Evolutionary conservation across 176 grass and related monocot genomes (phyloP), one percentile per base, ranked within the genome.

Genomic region (Phoenix roebelenii): DNA sequence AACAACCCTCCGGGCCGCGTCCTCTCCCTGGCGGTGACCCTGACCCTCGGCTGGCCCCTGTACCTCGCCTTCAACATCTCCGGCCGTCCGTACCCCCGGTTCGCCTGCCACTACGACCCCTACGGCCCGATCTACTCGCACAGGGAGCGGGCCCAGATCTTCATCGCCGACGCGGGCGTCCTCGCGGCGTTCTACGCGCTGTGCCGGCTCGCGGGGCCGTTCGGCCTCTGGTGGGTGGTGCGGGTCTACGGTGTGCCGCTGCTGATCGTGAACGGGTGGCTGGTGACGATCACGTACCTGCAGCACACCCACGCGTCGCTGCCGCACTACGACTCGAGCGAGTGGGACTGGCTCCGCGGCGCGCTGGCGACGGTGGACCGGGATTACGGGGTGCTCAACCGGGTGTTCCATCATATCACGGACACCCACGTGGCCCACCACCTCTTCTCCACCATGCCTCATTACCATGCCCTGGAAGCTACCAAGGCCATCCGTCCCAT

Each of bases 31-130:
- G 22, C 23, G 12, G 6, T 52, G 22, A 65, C 63, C 22, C 23
- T 65, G 15, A 52, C 48, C 16, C 49, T 67, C 16, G 65, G 65
- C 17, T 67, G 65, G 65, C 52, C 65, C 4, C 6, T 68, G 0
- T 68, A 68, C 65, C 65, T 68, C 51, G 65, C 65, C 18, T 68
- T 68, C 65, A 68, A 68, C 65, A 18, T 48, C 52, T 68, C 65
- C 25, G 65, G 65, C 26, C 65, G 65, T 7, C 0, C 51, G 16
- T 67, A 67, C 24, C 65, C 65, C 25, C 65, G 65, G 25, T 67
- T 67, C 65, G 65, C 65, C 18, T 67, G 25, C 65, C 65, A 67
- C 25, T 67, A 15, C 24, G 65, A 68, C 28, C 65, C 65, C 18
- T 56, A 39, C 26, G 18, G 25, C 1, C 65, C 65, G 25, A 68